Evolutionary conservation across 345 rosid species (phyloP), one percentile per base, ranked within the genome.

Genomic region (Brassica juncea): DNA sequence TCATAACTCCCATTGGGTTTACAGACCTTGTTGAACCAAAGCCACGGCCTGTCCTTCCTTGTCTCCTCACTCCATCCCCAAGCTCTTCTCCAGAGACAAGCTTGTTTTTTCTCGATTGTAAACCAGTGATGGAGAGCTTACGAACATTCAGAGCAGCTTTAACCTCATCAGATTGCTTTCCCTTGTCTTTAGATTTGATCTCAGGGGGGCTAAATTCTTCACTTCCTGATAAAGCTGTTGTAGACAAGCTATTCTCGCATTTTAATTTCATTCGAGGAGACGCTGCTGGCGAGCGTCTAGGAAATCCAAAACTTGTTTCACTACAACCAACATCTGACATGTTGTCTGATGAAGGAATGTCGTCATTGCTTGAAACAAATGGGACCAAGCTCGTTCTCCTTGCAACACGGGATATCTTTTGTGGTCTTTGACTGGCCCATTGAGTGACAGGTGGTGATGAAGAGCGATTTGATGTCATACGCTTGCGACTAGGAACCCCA

Each of bases 401-500:
- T 72, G 97, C 97, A 72, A 90, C 81, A 70, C 98, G 94, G 28
- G 93, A 89, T 73, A 82, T 93, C 85, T 95, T 95, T 80, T 85
- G 97, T 66, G 92, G 96, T 81, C 98, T 88, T 81, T 90, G 97
- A 82, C 93, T 83, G 72, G 93, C 89, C 97, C 94, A 93, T 63
- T 89, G 89, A 67, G 94, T 91, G 80, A 91, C 90, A 54, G 98
- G 93, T 70, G 95, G 98, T 70, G 99, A 91, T 74, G 97, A 88
- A 71, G 98, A 89, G 72, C 83, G 87, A 57, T 87, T 80, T 16
- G 98, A 85, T 63, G 90, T 68, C 71, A 88, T 77, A 54, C 98
- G 98, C 66, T 90, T 95, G 81, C 94, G 97, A 60, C 75, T 91
- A 80, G 88, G 90, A 78, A 85, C 81, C 78, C 91, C 99, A 70